Conservation (phyloP, 2,329 filamentous ascomycete species). For the Colletotrichum euphorbiae region DNA sequence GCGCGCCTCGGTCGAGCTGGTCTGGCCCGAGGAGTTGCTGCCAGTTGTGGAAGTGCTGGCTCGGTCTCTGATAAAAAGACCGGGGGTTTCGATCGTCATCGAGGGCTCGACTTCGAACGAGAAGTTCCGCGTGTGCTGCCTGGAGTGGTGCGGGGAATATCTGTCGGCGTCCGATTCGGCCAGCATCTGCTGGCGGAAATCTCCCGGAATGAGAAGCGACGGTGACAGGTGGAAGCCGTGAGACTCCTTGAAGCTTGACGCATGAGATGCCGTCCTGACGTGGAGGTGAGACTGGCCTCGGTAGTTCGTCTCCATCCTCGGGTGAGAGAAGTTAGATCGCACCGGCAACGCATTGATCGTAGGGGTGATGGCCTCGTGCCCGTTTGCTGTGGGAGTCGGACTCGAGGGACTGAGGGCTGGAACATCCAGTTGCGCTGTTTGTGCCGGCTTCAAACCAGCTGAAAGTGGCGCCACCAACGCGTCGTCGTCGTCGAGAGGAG, state of each 20-base stretch:
- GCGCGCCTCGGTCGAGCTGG: constrained; percentile 61
- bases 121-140: constrained; percentile 49
- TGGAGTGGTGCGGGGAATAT: constrained; percentile 50
- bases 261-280: constrained; percentile 57
- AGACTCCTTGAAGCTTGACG: constrained; percentile 68
- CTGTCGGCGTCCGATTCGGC: constrained; percentile 29
- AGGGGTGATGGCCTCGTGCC: constrained; percentile 60
- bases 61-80: constrained; percentile 54
- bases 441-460: constrained; percentile 33
- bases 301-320: constrained; percentile 52
- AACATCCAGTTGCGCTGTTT: constrained; percentile 50
- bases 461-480: constrained; percentile 31
- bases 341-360: constrained; percentile 49
- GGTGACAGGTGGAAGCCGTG: constrained; percentile 71
- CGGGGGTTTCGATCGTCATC: constrained; percentile 48
- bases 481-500: constrained; percentile 42
- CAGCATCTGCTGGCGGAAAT: constrained; percentile 67
- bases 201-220: constrained; percentile 70
- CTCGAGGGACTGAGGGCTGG: constrained; percentile 64
- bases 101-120: constrained; percentile 51
- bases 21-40: constrained; percentile 60
- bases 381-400: constrained; percentile 54
- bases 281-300: constrained; percentile 47
- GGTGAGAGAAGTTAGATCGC: constrained; percentile 65
- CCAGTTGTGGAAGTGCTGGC: constrained; percentile 67